phyloP scores from a whole-genome alignment of 495 filamentous ascomycete species.

The Lasiosphaeria hispida region DNA sequence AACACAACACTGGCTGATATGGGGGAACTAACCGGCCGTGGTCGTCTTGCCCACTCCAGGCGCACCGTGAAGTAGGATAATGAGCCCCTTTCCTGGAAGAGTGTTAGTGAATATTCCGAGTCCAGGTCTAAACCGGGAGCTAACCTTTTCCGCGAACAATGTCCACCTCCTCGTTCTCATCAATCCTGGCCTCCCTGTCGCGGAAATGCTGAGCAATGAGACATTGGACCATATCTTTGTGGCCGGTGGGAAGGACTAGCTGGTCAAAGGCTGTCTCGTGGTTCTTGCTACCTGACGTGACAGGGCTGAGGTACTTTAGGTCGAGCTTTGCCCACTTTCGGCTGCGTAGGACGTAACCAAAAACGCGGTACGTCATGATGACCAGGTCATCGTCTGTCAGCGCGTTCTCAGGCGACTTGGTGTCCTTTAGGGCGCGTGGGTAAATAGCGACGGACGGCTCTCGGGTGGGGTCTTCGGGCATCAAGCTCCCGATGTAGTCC shows the following conservation, averaged over 20 bases:
- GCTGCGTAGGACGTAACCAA: constrained; percentile 42
- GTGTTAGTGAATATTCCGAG: not conserved
- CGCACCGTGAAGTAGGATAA: constrained; percentile 46
- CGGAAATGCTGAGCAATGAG: constrained; percentile 42
- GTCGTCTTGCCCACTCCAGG: constrained; percentile 49
- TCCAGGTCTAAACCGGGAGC: constrained; percentile 31
- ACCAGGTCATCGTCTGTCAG: constrained; percentile 36
- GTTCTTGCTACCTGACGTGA: not conserved
- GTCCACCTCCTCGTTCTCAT: constrained; percentile 33
- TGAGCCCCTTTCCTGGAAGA: constrained; percentile 43
- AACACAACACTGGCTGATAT: not conserved
- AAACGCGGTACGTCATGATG: constrained; percentile 42
- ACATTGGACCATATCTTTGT: constrained; percentile 36
- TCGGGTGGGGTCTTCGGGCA: constrained; percentile 8
- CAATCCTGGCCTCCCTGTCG: constrained; percentile 28
- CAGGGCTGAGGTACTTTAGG: constrained; percentile 19
- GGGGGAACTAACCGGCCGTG: constrained; percentile 34
- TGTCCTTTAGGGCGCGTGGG: constrained; percentile 13
- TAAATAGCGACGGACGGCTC: constrained; percentile 22
- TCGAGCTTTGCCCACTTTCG: constrained; percentile 42
- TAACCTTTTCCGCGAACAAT: constrained; percentile 43
- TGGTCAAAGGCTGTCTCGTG: constrained; percentile 34
- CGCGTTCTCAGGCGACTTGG: constrained; percentile 5
- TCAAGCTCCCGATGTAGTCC: constrained; percentile 29
- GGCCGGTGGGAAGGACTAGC: constrained; percentile 35